Evolutionary conservation across 352 stramenopile genomes (phyloP).

Genomic region (Pythium chondricola): DNA sequence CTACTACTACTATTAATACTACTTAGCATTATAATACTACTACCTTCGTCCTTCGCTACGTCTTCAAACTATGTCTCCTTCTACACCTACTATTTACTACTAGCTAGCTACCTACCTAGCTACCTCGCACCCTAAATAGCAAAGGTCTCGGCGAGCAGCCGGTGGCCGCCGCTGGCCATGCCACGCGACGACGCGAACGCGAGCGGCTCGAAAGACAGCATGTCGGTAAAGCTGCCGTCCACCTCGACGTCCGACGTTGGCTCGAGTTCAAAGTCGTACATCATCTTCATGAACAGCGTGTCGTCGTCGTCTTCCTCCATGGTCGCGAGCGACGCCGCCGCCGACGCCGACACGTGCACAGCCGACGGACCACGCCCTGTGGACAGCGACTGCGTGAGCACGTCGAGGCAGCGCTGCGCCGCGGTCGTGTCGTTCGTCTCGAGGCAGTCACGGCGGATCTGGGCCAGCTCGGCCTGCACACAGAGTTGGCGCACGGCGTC

Average conservation of each 20-base stretch:
- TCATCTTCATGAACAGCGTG: conserved; percentile 21
- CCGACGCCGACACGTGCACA: neutral
- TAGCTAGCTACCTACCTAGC: conserved; percentile 13
- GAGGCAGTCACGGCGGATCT: conserved; percentile 9
- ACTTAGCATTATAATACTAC: too few relatives aligned
- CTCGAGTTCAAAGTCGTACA: conserved; percentile 19
- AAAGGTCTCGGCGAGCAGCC: conserved; percentile 12
- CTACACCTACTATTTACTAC: conserved; percentile 2
- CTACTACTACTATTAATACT: too few relatives aligned
- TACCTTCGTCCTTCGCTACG: too few relatives aligned
- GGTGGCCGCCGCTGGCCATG: neutral
- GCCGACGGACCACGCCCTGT: neutral
- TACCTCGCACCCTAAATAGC: conserved; percentile 14
- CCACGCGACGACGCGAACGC: neutral
- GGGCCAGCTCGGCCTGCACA: conserved; percentile 16
- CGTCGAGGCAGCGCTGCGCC: conserved; percentile 1
- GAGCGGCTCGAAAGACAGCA: conserved; percentile 17
- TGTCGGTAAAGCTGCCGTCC: conserved; percentile 6
- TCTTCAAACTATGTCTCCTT: too few relatives aligned
- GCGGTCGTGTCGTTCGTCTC: conserved; percentile 3
- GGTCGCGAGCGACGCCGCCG: neutral
- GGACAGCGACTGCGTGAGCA: conserved; percentile 12
- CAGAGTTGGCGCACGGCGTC: conserved; percentile 17
- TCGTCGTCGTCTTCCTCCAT: conserved; percentile 16
- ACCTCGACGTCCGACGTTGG: conserved; percentile 6